Base-by-base conservation (phyloP, 805 yeast genomes). In the Yamadazyma sp. region DNA sequence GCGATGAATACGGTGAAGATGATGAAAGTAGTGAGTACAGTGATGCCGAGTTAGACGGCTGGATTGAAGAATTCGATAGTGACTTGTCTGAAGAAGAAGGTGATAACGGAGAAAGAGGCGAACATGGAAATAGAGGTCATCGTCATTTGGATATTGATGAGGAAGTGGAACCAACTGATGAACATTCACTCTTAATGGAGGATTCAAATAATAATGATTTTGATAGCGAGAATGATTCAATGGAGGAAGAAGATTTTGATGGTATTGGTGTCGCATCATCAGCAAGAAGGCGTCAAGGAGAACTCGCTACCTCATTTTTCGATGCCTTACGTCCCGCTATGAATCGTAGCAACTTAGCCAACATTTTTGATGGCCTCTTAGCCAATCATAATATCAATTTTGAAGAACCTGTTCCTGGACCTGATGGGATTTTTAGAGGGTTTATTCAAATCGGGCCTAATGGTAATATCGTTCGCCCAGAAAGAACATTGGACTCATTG, bases 21-120 rank as follows among this genome's bases (percentile, higher is more conserved):
- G 59, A 49, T 14, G 57, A 49, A 17, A 46, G 43, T 31, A 57
- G 62, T 35, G 63, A 55, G 16, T 60, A 58, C 34, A 62, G 59
- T 25, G 65, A 58, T 22, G 67, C 52, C 13, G 69, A 61, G 30
- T 49, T 64, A 11, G 69, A 63, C 38, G 64, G 61, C 3, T 65
- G 70, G 70, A 52, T 64, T 27, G 67, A 61, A 36, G 66, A 58
- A 23, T 58, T 66, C 37, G 63, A 56, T 20, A 53, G 42, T 18
- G 56, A 52, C 9, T 47, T 36, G 7, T 35, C 42, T 1, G 29
- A 28, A 27, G 54, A 44, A 9, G 45, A 46, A 7, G 54, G 41
- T 9, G 40, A 32, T 6, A 49, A 38, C 2, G 56, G 40, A 5
- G 50, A 33, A 10, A n/a, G n/a, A n/a, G 49, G 44, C 14, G 49